Conservation (phyloP, 2,329 filamentous ascomycete genomes). For the Epichloe sp. region DNA sequence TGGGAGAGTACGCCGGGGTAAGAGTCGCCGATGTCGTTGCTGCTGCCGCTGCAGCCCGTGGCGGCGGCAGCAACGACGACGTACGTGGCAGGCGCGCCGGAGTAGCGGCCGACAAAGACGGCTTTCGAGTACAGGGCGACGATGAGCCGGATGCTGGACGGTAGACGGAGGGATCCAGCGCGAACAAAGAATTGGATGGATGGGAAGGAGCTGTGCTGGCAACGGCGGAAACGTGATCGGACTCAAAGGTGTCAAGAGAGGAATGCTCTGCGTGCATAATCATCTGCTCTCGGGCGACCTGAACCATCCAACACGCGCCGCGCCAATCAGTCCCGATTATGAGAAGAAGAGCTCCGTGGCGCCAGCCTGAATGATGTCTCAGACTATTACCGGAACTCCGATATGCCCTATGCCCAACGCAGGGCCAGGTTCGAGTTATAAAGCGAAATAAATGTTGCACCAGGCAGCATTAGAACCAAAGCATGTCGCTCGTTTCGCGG, state of each 20-base stretch:
- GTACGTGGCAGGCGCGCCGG: slow-evolving; percentile 25
- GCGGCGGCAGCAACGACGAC: slow-evolving; percentile 31
- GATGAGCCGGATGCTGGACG: neutral
- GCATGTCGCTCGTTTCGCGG: neutral
- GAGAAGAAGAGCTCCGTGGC: neutral
- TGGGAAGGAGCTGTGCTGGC: neutral
- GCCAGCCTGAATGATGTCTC: slow-evolving; percentile 1
- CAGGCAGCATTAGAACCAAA: neutral
- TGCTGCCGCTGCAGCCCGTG: slow-evolving; percentile 10
- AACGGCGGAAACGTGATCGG: neutral
- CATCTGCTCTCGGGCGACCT: neutral
- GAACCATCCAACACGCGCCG: neutral
- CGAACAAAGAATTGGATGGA: neutral
- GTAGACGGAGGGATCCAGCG: slow-evolving; percentile 3
- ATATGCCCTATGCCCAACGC: neutral
- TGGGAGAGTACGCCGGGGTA: slow-evolving; percentile 2
- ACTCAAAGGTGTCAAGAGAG: neutral
- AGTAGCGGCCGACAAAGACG: slow-evolving; percentile 16
- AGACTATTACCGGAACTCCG: neutral
- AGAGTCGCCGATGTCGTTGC: slow-evolving; percentile 6
- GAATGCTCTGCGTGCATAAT: slow-evolving; percentile 1
- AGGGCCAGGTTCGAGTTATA: neutral
- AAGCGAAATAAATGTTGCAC: neutral
- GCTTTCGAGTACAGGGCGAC: slow-evolving; percentile 12
- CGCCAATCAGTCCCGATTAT: neutral